phyloP scores from a whole-genome alignment of 345 rosid genomes.

The Populus tremula region DNA sequence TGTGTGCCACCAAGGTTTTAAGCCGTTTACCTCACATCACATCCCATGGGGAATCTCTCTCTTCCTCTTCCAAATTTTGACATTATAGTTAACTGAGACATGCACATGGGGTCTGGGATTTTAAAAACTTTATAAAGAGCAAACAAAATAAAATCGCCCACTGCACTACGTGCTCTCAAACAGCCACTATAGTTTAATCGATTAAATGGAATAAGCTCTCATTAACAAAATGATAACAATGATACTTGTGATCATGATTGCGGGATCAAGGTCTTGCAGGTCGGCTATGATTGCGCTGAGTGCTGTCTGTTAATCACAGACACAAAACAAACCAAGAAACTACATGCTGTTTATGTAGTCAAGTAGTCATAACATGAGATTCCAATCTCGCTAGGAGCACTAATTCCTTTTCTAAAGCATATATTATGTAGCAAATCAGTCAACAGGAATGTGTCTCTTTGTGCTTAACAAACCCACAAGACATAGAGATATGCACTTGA shows the following conservation, averaged over 20 bases:
- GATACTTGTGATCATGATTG: conserved; percentile 40
- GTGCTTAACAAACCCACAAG: conserved; percentile 26
- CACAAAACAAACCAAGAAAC: conserved; percentile 52
- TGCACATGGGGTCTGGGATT: conserved; percentile 38
- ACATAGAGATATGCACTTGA: not conserved
- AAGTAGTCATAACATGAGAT: conserved; percentile 15
- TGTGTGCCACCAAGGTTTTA: conserved; percentile 14
- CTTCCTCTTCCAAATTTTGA: not conserved
- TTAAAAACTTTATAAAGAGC: conserved; percentile 6
- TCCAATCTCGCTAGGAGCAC: conserved; percentile 35
- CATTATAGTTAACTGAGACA: conserved; percentile 17
- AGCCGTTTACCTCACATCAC: conserved; percentile 24
- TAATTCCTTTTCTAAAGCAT: conserved; percentile 28
- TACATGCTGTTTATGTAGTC: conserved; percentile 7
- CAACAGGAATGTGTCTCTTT: conserved; percentile 30
- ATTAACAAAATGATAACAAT: conserved; percentile 14
- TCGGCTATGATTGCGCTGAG: conserved; percentile 72
- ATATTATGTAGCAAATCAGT: conserved; percentile 8
- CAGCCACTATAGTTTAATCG: not conserved
- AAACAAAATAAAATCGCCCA: conserved; percentile 19
- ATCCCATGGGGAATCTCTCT: not conserved
- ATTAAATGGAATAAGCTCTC: not conserved
- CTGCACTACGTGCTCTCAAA: conserved; percentile 4
- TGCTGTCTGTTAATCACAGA: conserved; percentile 49
- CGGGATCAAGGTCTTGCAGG: conserved; percentile 60